Base-by-base conservation (phyloP, 495 filamentous ascomycete species). In the Barbatosphaeria neglecta region DNA sequence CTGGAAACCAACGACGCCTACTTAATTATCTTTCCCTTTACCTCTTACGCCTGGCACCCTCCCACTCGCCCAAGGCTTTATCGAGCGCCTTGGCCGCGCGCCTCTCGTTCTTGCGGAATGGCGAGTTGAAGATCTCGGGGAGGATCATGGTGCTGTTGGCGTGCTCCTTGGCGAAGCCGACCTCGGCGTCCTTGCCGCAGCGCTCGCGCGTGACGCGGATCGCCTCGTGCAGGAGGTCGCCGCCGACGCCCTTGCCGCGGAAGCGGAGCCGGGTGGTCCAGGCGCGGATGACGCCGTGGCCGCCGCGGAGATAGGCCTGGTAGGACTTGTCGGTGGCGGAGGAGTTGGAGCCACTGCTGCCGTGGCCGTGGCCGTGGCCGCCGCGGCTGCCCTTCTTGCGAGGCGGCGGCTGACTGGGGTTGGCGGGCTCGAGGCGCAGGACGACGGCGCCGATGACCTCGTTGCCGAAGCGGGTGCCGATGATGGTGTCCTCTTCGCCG, bases 231-330 rank as follows among this genome's bases (percentile, higher is more conserved):
- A 93, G 62, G 58, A 95, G 63, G 20, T 74, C 80, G 15, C 55
- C 65, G 4, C 87, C 88, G 7, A 93, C 62, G 0, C 87, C 87
- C 44, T 69, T 69, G 5, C 75, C 64, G 11, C 88, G 71, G 58
- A 86, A 90, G 51, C 61, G 67, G 48, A 77, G 49, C 57, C 73
- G 69, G 0, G 87, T 83, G 3, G 86, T 86, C 84, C 86, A 90
- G 1, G 83, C 86, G 19, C 82, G 68, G 40, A 90, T 80, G 16
- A 84, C 62, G 4, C 69, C 74, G 43, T 62, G 59, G 22, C 69
- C 76, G 9, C 67, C 76, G 31, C 51, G 56, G 17, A 59, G 52
- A 50, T 35, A 35, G 31, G 31, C 31, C 31, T 16, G 1, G 31
- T n/a, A n/a, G n/a, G n/a, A n/a, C n/a, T n/a, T n/a, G n/a, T n/a